These are phyloP conservation scores for Xenoacremonium recifei DNA, from an alignment of 2,329 filamentous ascomycete species.

Conservation along the genomic window DNA sequence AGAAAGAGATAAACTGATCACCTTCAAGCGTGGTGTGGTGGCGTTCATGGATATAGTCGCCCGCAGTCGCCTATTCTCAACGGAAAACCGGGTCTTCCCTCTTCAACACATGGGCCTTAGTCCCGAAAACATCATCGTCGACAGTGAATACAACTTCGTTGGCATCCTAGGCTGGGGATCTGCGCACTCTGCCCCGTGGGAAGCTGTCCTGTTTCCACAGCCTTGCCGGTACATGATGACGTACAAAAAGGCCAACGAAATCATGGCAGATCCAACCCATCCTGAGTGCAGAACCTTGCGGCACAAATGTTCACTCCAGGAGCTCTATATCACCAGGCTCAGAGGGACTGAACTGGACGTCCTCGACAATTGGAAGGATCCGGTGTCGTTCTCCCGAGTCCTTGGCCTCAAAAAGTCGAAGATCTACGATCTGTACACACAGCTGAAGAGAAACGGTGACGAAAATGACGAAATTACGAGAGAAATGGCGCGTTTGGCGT, in stretches of 20 bases:
- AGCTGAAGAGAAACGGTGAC: constrained; percentile 2
- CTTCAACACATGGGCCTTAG: constrained; percentile 34
- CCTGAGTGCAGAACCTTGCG: constrained; percentile 13
- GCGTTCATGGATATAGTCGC: constrained; percentile 24
- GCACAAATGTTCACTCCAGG: constrained; percentile 16
- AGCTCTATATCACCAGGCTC: constrained; percentile 15
- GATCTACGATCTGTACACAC: constrained; percentile 14
- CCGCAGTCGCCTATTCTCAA: constrained; percentile 17
- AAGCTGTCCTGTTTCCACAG: constrained; percentile 29
- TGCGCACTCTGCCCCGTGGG: constrained; percentile 29
- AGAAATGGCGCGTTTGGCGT: constrained; percentile 9
- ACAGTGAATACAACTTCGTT: constrained; percentile 28
- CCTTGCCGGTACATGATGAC: constrained; percentile 25
- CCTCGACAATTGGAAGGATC: not conserved
- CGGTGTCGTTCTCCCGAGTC: constrained; percentile 7
- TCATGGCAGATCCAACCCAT: constrained; percentile 16
- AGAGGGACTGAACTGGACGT: constrained; percentile 12
- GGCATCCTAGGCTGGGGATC: constrained; percentile 33
- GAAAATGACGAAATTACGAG: constrained; percentile 4
- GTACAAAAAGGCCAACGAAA: constrained; percentile 10
- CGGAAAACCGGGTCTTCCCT: constrained; percentile 12
- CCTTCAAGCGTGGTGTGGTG: constrained; percentile 8
- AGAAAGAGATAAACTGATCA: not conserved
- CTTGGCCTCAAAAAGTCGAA: constrained; percentile 17
- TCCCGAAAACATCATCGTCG: constrained; percentile 32